These are phyloP conservation scores for Cladosporium sp. DNA, from an alignment of 2,329 filamentous ascomycete species.

Conservation along the genomic window DNA sequence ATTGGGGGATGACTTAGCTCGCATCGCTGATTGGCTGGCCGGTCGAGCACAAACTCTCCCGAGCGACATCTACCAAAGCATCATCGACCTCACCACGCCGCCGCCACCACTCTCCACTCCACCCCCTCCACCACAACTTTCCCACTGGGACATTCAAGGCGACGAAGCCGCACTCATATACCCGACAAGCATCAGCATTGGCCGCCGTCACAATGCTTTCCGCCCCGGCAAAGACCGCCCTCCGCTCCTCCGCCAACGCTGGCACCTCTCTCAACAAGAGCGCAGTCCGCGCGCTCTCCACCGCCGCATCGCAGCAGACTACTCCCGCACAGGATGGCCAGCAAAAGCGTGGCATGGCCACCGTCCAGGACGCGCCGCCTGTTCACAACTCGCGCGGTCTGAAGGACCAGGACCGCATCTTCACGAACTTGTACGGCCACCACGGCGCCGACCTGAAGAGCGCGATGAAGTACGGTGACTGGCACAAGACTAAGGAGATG, in stretches of 20 bases:
- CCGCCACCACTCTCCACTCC: conserved; percentile 13
- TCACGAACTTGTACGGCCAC: conserved; percentile 96
- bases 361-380: conserved; percentile 49
- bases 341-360: conserved; percentile 64
- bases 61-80: conserved; percentile 1
- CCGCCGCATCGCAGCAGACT: conserved; percentile 20
- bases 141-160: conserved; percentile 8
- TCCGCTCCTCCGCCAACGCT: conserved; percentile 25
- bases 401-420: conserved; percentile 96
- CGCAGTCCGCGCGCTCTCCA: conserved; percentile 30
- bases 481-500: conserved; percentile 99
- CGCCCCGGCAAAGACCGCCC: conserved; percentile 28
- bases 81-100: conserved; percentile 12
- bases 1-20: background rate
- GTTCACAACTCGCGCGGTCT: conserved; percentile 77
- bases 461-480: conserved; percentile 97
- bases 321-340: conserved; percentile 33
- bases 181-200: conserved; percentile 9
- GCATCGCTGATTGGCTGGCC: background rate
- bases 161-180: conserved; percentile 14
- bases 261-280: conserved; percentile 22
- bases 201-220: conserved; percentile 27
- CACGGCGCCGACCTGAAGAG: conserved; percentile 87
- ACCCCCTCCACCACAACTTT: background rate
- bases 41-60: background rate